A percentile compares a stretch with the other conserved stretches of the same genome.
Conservation (phyloP, 495 filamentous ascomycete genomes). For the Trichoderma gamsii region DNA sequence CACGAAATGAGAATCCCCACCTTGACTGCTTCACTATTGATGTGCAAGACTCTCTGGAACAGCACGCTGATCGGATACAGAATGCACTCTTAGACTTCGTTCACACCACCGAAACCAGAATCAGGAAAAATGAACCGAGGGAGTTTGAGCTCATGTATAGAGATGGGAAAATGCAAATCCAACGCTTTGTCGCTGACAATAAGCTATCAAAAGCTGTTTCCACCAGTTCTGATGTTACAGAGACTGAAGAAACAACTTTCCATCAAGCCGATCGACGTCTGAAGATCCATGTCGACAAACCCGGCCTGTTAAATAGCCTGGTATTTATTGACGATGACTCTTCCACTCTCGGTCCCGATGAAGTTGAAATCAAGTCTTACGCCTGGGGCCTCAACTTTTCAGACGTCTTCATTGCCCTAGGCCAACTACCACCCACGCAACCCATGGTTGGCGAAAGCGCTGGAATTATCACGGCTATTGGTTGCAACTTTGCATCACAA, state of each 20-base stretch:
- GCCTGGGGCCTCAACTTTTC: constrained; percentile 42
- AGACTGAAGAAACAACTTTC: constrained; percentile 22
- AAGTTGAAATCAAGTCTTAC: constrained; percentile 39
- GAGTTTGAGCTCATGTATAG: constrained; percentile 34
- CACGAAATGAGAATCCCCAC: background rate
- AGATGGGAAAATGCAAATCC: constrained; percentile 30
- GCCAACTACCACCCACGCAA: constrained; percentile 12
- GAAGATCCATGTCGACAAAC: constrained; percentile 34
- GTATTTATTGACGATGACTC: constrained; percentile 26
- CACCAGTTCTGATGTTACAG: background rate
- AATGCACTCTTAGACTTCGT: constrained; percentile 28
- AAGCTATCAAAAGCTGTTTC: constrained; percentile 28
- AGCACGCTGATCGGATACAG: constrained; percentile 26
- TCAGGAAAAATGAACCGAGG: constrained; percentile 24
- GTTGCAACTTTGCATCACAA: constrained; percentile 40
- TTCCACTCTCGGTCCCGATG: constrained; percentile 22
- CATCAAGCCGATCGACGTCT: constrained; percentile 30
- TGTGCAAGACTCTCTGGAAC: constrained; percentile 1
- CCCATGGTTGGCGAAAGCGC: constrained; percentile 19
- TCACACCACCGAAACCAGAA: constrained; percentile 4
- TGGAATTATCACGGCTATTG: constrained; percentile 38
- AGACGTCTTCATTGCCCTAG: constrained; percentile 33
- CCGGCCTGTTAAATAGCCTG: constrained; percentile 31
- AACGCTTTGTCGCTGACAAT: constrained; percentile 33
- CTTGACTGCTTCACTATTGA: background rate